Evolutionary conservation across 306 rosid species (phyloP), one percentile per base, ranked within the genome.

Genomic region (Quercus alba): DNA sequence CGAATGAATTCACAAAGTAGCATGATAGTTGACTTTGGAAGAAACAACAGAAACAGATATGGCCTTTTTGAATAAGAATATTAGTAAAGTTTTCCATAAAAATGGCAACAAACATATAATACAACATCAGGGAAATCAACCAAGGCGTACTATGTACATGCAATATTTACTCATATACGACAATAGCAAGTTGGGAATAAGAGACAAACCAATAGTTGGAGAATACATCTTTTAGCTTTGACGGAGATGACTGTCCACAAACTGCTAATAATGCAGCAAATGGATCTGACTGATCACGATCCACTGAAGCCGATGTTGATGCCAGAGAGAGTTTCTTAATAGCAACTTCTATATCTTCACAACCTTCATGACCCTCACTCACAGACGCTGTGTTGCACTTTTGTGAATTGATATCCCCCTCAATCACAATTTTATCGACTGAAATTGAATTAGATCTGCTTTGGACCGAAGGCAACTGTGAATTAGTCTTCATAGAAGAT

Each of bases 191-290:
- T 21, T 30, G 70, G 78, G 81, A 78, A 77, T 46, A 83, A 81
- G 83, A 25, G 80, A 84, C 92, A 15, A 66, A 85, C 92, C 91
- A 90, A 76, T 86, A 89, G 62, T 88, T 79, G 61, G 92, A 93
- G 81, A 95, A 84, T 28, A 84, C 84, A 52, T 91, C 93, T 62
- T 82, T 81, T 20, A 93, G 81, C 75, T 33, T 64, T 23, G 88
- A 85, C 38, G 98, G 99, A 59, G 74, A 83, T 56, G 91, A 85
- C 92, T 95, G 99, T 77, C 89, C 99, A 85, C 99, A 93, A 73
- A 85, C 91, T 33, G 82, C 85, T 75, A 95, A 93, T 33, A 95
- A 75, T 71, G 91, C 87, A 70, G 81, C 35, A 84, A 93, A 87
- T 51, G 89, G 93, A 80, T 85, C 87, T 56, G 74, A 78, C 13